A percentile compares a stretch with the other conserved stretches of the same genome.
phyloP scores from a whole-genome alignment of 1,284 basidiomycete genomes.

The Xanthoconium separans region DNA sequence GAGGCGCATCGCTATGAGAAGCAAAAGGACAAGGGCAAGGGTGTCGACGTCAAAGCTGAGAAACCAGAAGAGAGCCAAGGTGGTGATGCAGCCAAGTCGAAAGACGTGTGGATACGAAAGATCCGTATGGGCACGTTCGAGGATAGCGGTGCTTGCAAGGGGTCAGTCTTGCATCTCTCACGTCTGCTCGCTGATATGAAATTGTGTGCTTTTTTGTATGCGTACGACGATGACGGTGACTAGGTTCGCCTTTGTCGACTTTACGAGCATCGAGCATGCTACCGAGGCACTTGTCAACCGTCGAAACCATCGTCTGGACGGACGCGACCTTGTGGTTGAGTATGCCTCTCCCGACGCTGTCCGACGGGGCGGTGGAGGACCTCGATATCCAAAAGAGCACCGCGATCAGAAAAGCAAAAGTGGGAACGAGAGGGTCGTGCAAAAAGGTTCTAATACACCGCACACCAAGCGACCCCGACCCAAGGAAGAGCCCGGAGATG shows the following conservation, averaged over 20 bases:
- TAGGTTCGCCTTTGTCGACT: constrained; percentile 96
- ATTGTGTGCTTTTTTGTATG: neutral
- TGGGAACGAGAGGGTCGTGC: constrained; percentile 6
- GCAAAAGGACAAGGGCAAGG: constrained; percentile 24
- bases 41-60: constrained; percentile 22
- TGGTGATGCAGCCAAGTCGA: constrained; percentile 18
- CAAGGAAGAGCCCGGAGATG: constrained; percentile 1
- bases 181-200: constrained; percentile 21
- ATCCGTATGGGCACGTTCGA: constrained; percentile 95
- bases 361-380: constrained; percentile 54
- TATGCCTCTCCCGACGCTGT: constrained; percentile 86
- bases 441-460: neutral
- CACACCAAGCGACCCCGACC: constrained; percentile 4
- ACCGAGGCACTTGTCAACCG: constrained; percentile 82
- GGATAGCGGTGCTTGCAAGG: constrained; percentile 93
- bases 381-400: constrained; percentile 25
- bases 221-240: neutral
- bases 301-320: constrained; percentile 82
- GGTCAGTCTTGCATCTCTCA: constrained; percentile 46
- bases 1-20: constrained; percentile 52
- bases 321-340: constrained; percentile 85
- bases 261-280: constrained; percentile 75
- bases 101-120: constrained; percentile 77
- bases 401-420: constrained; percentile 5
- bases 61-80: neutral